Evolutionary conservation across 495 filamentous ascomycete genomes (phyloP).

Genomic region (Chaetomium fimeti): DNA sequence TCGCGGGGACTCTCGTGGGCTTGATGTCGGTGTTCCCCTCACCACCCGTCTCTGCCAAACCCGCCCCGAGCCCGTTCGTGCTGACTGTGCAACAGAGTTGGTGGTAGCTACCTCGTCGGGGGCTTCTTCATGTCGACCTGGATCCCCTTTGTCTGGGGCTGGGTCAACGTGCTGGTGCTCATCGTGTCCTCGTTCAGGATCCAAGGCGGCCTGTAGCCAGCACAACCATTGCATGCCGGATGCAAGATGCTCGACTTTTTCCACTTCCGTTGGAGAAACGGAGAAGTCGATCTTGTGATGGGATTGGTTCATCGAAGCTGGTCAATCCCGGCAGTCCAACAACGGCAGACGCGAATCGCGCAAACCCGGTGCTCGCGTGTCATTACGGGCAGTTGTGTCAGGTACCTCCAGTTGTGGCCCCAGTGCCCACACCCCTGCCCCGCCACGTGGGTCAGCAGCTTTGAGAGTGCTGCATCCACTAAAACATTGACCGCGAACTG

Average conservation of each 20-base stretch:
- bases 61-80: slow-evolving; percentile 3
- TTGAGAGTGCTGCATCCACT: slow-evolving; percentile 1
- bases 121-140: slow-evolving; percentile 95
- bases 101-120: slow-evolving; percentile 81
- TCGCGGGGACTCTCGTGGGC: slow-evolving; percentile 87
- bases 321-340: no score
- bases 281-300: no score
- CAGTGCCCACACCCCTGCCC: not conserved
- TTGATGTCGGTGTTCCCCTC: slow-evolving; percentile 64
- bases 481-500: not conserved
- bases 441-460: slow-evolving; percentile 9
- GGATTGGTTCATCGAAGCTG: no score
- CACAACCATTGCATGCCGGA: not conserved
- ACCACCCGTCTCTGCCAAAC: not conserved
- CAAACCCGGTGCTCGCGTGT: no score
- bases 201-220: slow-evolving; percentile 71
- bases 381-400: no score
- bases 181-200: slow-evolving; percentile 93
- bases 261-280: no score
- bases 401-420: no score
- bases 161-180: slow-evolving; percentile 84
- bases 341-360: no score
- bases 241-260: no score
- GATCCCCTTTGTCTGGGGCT: slow-evolving; percentile 93
- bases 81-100: slow-evolving; percentile 59